Evolutionary conservation across 2,329 filamentous ascomycete species (phyloP), one percentile per base, ranked within the genome.

Genomic region (Ophiocordyceps camponoti-saundersi): DNA sequence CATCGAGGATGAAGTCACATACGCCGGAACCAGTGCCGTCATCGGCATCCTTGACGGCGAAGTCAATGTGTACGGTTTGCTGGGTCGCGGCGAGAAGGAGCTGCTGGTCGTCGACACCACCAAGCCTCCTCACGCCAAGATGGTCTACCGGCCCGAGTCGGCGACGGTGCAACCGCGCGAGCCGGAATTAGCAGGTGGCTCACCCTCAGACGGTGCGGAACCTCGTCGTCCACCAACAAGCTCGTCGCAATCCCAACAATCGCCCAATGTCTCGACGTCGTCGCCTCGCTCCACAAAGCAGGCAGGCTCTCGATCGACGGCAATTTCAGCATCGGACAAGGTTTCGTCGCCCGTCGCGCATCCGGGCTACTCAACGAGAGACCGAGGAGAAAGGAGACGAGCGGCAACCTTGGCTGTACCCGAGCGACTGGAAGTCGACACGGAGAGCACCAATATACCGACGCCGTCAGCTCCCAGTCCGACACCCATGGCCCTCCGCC

Each of bases 21-120:
- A 86, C 60, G 80, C 84, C 0, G 85, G 85, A 0, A 87, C 81
- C 0, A 87, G 80, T 50, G 73, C 79, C 0, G 80, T 89, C 0
- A 61, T 89, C 29, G 77, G 79, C 3, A 74, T 90, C 29, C 67
- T 75, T 11, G 61, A 68, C 6, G 83, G 82, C 0, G 75, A 79
- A 42, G 78, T 87, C 11, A 77, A 64, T 44, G 70, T 88, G 0
- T 86, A 81, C 47, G 82, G 83, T 0, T 64, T 85, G 0, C 64
- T 87, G 3, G 82, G 83, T 0, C 79, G 84, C n/a, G 77, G 75
- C 1, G 76, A 82, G 47, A 79, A 84, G 54, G 75, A 76, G 2
- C 62, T 87, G 1, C 61, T 89, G 6, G 67, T 88, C 0, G 75
- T 86, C 0, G 80, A 88, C 59, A 80, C 81, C 0, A 62, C 63